Evolutionary conservation across 179 eudicot genomes (phyloP).

Genomic region (Silene coronaria): DNA sequence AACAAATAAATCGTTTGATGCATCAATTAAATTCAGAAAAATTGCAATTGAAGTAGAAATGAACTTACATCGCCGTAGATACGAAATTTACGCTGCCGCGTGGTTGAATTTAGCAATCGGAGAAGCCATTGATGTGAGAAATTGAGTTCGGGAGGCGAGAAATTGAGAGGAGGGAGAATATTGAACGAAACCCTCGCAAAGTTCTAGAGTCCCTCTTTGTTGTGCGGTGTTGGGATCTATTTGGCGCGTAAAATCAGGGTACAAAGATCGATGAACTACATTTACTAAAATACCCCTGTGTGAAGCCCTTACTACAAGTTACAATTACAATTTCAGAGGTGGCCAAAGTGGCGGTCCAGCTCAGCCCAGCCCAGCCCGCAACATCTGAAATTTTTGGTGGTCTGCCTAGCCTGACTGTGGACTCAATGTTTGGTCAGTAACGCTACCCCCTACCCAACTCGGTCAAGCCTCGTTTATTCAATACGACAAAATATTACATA

Average conservation of each 20-base stretch:
- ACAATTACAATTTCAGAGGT: too few relatives aligned
- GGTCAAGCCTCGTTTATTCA: too few relatives aligned
- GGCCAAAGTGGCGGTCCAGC: too few relatives aligned
- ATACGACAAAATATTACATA: too few relatives aligned
- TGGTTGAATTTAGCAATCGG: background rate
- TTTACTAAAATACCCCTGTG: conserved; percentile 6
- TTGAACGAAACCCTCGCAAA: conserved; percentile 6
- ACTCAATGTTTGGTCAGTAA: too few relatives aligned
- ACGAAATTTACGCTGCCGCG: background rate
- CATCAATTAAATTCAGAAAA: background rate
- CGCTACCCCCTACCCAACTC: too few relatives aligned
- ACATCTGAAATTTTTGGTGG: too few relatives aligned
- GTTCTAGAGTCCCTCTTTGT: background rate
- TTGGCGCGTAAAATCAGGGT: conserved; percentile 23
- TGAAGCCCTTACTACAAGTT: too few relatives aligned
- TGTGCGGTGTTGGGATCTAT: background rate
- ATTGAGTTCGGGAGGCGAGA: background rate
- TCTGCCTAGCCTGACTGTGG: too few relatives aligned
- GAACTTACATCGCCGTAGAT: conserved; percentile 9
- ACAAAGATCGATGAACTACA: background rate
- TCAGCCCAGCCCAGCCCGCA: too few relatives aligned
- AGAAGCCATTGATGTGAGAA: background rate
- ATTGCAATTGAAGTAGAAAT: background rate
- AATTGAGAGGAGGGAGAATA: background rate
- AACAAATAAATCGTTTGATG: background rate